Percentiles rank a stretch among this genome's conserved stretches.
Evolutionary conservation across 768 basidiomycete genomes (phyloP).

Genomic region (Chiua virens): DNA sequence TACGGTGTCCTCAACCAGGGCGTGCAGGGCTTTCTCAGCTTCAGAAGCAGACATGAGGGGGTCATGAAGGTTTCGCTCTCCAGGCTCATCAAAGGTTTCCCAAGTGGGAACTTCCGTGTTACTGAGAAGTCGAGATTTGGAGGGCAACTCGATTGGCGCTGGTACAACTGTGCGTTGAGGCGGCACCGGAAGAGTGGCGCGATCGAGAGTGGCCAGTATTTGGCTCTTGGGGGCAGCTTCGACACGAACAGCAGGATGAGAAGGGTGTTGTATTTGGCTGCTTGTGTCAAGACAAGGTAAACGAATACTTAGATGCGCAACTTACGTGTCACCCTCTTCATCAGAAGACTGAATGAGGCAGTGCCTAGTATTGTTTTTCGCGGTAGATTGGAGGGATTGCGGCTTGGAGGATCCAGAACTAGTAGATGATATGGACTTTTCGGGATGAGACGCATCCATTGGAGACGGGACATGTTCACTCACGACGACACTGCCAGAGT

Average conservation of each 20-base stretch:
- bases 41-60: conserved; percentile 48
- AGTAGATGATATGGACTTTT: conserved; percentile 27
- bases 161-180: conserved; percentile 27
- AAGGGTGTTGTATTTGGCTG: conserved; percentile 3
- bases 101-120: conserved; percentile 16
- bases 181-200: conserved; percentile 12
- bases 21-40: conserved; percentile 75
- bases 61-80: conserved; percentile 27
- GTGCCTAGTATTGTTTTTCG: conserved; percentile 6
- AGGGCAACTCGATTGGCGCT: conserved; percentile 32
- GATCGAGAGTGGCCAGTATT: conserved; percentile 25
- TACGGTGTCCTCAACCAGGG: conserved; percentile 68
- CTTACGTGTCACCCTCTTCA: conserved; percentile 23
- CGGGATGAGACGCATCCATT: neutral
- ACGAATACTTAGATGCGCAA: neutral
- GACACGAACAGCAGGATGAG: neutral
- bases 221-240: conserved; percentile 9
- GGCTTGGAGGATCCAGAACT: conserved; percentile 22
- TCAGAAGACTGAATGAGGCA: conserved; percentile 32
- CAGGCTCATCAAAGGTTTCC: conserved; percentile 32
- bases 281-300: conserved; percentile 4
- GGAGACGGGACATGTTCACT: conserved; percentile 1
- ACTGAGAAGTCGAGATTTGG: conserved; percentile 18
- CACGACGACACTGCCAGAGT: conserved; percentile 19
- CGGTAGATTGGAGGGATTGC: conserved; percentile 12